phyloP scores from a whole-genome alignment of 2,329 filamentous ascomycete genomes.

The Sarocladium strictum region DNA sequence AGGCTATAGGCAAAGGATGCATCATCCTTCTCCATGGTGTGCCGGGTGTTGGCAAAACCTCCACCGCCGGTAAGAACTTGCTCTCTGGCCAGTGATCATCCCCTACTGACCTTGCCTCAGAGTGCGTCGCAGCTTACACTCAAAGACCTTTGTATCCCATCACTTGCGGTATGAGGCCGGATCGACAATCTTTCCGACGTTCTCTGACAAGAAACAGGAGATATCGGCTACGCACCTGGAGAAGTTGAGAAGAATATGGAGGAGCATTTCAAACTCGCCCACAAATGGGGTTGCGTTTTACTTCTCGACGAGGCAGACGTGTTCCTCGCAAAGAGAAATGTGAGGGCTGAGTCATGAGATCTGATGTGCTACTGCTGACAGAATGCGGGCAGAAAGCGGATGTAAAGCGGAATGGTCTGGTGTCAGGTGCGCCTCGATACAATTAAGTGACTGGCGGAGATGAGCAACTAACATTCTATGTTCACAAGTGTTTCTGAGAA shows the following conservation, averaged over 20 bases:
- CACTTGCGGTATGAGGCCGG: neutral
- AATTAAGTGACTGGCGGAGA: neutral
- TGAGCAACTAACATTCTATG: too few relatives aligned
- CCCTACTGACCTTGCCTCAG: neutral
- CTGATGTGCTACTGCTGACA: neutral
- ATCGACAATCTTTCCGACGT: neutral
- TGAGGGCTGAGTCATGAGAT: neutral
- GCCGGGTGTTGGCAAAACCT: slow-evolving; percentile 43
- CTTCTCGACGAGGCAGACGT: slow-evolving; percentile 17
- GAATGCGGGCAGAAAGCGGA: neutral
- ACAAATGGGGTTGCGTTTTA: slow-evolving; percentile 15
- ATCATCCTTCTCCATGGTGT: slow-evolving; percentile 40
- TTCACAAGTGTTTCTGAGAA: slow-evolving; percentile 8
- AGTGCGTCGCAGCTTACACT: neutral
- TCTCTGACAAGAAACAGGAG: neutral
- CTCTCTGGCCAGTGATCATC: neutral
- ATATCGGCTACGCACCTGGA: neutral
- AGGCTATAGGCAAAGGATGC: slow-evolving; percentile 38
- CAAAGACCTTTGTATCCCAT: neutral
- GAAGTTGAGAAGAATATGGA: slow-evolving; percentile 11
- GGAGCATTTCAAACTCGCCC: slow-evolving; percentile 12
- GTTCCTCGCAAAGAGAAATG: slow-evolving; percentile 10
- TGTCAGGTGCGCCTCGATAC: slow-evolving; percentile 11
- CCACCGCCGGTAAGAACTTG: slow-evolving; percentile 29
- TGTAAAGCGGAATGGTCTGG: slow-evolving; percentile 12